phyloP scores from a whole-genome alignment of 208 protist species.

The Leishmania major region DNA sequence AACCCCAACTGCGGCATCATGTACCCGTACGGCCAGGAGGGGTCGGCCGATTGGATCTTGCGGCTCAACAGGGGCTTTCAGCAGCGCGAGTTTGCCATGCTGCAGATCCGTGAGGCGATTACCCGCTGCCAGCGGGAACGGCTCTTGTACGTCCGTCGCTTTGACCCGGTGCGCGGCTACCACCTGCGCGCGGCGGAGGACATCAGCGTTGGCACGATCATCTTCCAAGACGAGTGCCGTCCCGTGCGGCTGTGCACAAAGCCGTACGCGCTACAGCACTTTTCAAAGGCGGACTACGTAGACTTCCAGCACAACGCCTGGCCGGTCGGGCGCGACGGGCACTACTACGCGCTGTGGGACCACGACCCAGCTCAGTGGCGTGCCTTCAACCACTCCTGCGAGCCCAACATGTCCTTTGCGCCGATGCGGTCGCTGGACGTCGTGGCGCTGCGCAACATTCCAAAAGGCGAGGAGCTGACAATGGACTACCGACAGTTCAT shows the following conservation, averaged over 20 bases:
- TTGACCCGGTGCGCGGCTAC: slow-evolving; percentile 64
- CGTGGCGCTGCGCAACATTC: slow-evolving; percentile 70
- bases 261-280: slow-evolving; percentile 56
- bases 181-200: slow-evolving; percentile 61
- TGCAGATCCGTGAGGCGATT: slow-evolving; percentile 80
- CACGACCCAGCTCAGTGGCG: slow-evolving; percentile 66
- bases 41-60: slow-evolving; percentile 90
- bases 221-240: slow-evolving; percentile 75
- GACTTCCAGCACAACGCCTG: slow-evolving; percentile 80
- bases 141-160: slow-evolving; percentile 56
- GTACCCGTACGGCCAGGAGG: slow-evolving; percentile 86
- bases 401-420: slow-evolving; percentile 80
- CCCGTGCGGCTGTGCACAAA: slow-evolving; percentile 78
- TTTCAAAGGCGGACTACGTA: slow-evolving; percentile 46
- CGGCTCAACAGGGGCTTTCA: slow-evolving; percentile 61
- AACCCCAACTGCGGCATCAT: slow-evolving; percentile 93
- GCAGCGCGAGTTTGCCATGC: slow-evolving; percentile 80
- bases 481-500: slow-evolving; percentile 91
- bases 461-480: slow-evolving; percentile 82
- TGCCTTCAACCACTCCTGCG: slow-evolving; percentile 84
- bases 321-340: slow-evolving; percentile 63
- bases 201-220: slow-evolving; percentile 52
- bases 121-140: slow-evolving; percentile 35
- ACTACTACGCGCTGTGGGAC: slow-evolving; percentile 90
- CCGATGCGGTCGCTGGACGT: slow-evolving; percentile 69